phyloP scores from a whole-genome alignment of 2,329 filamentous ascomycete genomes.

The Tolypocladium tundrense region DNA sequence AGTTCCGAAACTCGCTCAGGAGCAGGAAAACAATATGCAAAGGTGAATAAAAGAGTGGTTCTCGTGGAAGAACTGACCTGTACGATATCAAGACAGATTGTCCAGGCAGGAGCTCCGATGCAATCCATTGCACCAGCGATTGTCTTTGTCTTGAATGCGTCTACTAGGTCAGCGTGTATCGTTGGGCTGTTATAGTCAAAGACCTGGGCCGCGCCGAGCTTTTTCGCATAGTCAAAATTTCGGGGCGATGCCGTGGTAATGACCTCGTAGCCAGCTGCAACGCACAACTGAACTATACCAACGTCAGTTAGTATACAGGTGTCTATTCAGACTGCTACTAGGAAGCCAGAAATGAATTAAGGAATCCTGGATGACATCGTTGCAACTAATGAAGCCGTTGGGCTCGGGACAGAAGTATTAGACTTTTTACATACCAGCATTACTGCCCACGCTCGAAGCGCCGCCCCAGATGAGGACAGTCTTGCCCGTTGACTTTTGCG shows the following conservation, averaged over 20 bases:
- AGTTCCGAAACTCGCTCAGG: too few relatives aligned
- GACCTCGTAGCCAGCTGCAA: conserved; percentile 33
- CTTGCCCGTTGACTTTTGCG: conserved; percentile 7
- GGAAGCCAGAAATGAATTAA: not conserved
- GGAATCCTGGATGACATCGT: not conserved
- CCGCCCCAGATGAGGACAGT: not conserved
- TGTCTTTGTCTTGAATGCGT: not conserved
- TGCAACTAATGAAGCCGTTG: not conserved
- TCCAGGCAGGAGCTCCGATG: not conserved
- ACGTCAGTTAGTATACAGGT: not conserved
- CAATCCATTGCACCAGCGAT: not conserved
- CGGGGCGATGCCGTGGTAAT: conserved; percentile 28
- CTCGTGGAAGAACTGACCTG: not conserved
- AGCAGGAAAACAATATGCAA: too few relatives aligned
- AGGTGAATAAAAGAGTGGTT: not conserved
- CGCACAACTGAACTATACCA: conserved; percentile 33
- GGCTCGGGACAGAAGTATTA: not conserved
- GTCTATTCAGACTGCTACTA: too few relatives aligned
- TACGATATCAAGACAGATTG: not conserved
- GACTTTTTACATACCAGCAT: not conserved
- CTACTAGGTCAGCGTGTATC: not conserved
- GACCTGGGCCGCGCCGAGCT: not conserved
- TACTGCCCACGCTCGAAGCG: not conserved
- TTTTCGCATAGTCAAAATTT: conserved; percentile 31
- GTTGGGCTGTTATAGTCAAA: not conserved